Percentiles rank a stretch among this genome's conserved stretches.
Evolutionary conservation across 768 basidiomycete genomes (phyloP).

Genomic region (Mrakia frigida): DNA sequence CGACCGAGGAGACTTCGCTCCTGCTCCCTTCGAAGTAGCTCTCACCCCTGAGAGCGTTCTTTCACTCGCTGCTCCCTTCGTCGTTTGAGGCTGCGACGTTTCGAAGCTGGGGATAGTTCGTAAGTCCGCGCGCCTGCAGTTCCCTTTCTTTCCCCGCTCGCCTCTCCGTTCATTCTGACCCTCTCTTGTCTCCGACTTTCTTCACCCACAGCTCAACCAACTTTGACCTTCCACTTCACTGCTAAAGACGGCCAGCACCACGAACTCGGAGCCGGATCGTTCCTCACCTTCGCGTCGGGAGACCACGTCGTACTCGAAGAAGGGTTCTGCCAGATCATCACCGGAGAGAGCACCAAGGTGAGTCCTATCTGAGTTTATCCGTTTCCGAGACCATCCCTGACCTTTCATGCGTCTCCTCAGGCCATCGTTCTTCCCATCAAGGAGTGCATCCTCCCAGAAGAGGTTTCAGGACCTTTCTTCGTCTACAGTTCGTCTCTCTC

Average conservation of each 20-base stretch:
- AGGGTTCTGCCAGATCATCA: constrained; percentile 37
- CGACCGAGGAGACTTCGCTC: constrained; percentile 21
- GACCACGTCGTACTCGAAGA: constrained; percentile 12
- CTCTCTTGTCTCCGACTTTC: background rate
- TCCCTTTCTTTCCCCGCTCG: background rate
- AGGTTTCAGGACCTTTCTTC: constrained; percentile 18
- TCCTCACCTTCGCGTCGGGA: constrained; percentile 28
- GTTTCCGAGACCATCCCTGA: background rate
- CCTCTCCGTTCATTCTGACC: background rate
- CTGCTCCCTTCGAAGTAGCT: constrained; percentile 34
- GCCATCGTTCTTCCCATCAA: constrained; percentile 34
- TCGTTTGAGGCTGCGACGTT: constrained; percentile 36
- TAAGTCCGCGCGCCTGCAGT: constrained; percentile 8
- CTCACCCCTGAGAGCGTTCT: constrained; percentile 35
- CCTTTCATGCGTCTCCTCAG: background rate
- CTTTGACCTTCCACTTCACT: constrained; percentile 27
- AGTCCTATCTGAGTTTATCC: background rate
- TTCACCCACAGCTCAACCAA: constrained; percentile 31
- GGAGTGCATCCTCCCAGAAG: constrained; percentile 35
- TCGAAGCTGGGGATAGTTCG: constrained; percentile 34
- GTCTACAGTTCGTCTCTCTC: constrained; percentile 10
- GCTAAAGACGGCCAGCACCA: background rate
- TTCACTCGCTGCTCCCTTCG: constrained; percentile 34
- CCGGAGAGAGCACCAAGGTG: constrained; percentile 29
- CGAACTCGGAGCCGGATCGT: constrained; percentile 20